Conservation (phyloP, 2,329 filamentous ascomycete species). For the Cercospora brassicicola region DNA sequence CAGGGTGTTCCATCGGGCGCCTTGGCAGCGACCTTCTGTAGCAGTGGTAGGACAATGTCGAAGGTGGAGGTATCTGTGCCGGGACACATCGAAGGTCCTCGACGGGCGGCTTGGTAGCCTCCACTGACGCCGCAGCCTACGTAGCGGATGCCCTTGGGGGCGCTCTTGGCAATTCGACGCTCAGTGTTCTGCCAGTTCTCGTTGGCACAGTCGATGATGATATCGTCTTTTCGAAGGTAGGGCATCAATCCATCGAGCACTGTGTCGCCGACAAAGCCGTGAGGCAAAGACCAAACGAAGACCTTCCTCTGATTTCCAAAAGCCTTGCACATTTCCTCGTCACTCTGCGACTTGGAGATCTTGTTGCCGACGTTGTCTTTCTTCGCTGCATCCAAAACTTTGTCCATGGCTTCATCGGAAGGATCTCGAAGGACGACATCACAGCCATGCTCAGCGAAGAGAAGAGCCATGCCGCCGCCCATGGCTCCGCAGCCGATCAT, state of each 20-base stretch:
- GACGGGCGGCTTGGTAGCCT: slow-evolving; percentile 66
- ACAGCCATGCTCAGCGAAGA: slow-evolving; percentile 59
- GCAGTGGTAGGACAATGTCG: slow-evolving; percentile 60
- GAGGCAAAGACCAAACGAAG: slow-evolving; percentile 39
- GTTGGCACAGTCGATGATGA: slow-evolving; percentile 69
- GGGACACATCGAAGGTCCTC: slow-evolving; percentile 67
- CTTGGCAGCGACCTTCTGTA: slow-evolving; percentile 63
- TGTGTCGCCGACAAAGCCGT: slow-evolving; percentile 48
- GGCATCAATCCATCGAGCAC: slow-evolving; percentile 51
- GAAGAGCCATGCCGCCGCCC: slow-evolving; percentile 60
- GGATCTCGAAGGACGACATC: slow-evolving; percentile 59
- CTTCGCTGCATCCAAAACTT: slow-evolving; percentile 44
- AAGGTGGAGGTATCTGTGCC: slow-evolving; percentile 61
- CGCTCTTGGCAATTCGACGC: slow-evolving; percentile 57
- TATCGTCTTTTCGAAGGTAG: slow-evolving; percentile 60
- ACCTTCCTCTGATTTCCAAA: slow-evolving; percentile 38
- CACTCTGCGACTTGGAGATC: slow-evolving; percentile 47
- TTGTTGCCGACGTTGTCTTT: slow-evolving; percentile 43
- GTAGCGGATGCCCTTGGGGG: slow-evolving; percentile 61
- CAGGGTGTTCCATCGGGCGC: slow-evolving; percentile 61
- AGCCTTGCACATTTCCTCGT: slow-evolving; percentile 51
- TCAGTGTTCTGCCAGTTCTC: slow-evolving; percentile 67
- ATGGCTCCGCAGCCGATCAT: slow-evolving; percentile 61
- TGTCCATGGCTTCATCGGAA: slow-evolving; percentile 51
- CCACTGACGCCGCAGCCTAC: slow-evolving; percentile 69